Evolutionary conservation across 202 grass and related monocot species (phyloP).

Genomic region (Setaria italica): DNA sequence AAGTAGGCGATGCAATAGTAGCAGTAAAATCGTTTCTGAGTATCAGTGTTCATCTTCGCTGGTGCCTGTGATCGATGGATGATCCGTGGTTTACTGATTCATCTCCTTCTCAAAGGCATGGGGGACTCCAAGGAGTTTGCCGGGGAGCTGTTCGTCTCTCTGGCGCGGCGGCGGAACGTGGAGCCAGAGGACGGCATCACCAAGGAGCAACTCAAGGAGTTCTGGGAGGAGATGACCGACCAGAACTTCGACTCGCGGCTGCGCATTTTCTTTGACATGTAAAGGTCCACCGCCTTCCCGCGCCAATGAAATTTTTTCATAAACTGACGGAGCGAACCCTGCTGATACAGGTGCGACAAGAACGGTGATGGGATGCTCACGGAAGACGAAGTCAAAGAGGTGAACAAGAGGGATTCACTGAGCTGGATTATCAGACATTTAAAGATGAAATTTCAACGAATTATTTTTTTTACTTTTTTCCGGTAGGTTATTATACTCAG

Average conservation of each 20-base stretch:
- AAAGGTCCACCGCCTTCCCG: slow-evolving; percentile 27
- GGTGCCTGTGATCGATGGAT: neutral
- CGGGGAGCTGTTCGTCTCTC: slow-evolving; percentile 74
- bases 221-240: slow-evolving; percentile 96
- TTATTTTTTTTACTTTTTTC: slow-evolving; percentile 16
- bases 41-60: slow-evolving; percentile 2
- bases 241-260: slow-evolving; percentile 97
- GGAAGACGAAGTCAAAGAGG: slow-evolving; percentile 97
- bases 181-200: slow-evolving; percentile 68
- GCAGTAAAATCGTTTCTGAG: neutral
- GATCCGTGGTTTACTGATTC: neutral
- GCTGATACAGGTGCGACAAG: slow-evolving; percentile 84
- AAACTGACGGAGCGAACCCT: slow-evolving; percentile 23
- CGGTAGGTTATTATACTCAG: slow-evolving; percentile 89
- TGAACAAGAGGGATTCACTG: slow-evolving; percentile 4
- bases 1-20: neutral
- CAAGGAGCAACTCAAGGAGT: slow-evolving; percentile 88
- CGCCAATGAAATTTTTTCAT: neutral
- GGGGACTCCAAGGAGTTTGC: slow-evolving; percentile 88
- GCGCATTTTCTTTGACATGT: slow-evolving; percentile 98
- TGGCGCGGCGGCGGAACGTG: slow-evolving; percentile 70
- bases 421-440: neutral
- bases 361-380: slow-evolving; percentile 98
- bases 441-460: neutral
- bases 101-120: slow-evolving; percentile 60